Evolutionary conservation across 768 basidiomycete genomes (phyloP), one percentile per base, ranked within the genome.

Genomic region (Sarcodon aspratus): DNA sequence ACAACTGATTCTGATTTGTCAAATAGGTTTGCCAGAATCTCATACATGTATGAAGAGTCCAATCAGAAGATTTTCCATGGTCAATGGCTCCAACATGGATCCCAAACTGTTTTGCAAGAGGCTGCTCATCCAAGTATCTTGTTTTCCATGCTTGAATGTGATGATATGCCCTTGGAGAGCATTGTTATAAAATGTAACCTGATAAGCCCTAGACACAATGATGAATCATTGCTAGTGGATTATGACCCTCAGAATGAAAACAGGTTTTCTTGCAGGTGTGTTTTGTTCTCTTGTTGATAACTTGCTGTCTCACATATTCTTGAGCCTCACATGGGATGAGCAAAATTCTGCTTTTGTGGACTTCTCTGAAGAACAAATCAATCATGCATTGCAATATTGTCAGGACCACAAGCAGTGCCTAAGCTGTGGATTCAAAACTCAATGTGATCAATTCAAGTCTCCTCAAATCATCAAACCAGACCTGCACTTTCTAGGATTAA

Each of bases 21-120:
- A 3, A 31, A 10, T 32, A 88, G 85, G 85, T 88, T 88, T 56
- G 76, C 76, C 45, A 71, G 68, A n/a, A 81, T 87, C 37, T 69
- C 68, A 3, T 83, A 80, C 54, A 74, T 88, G 49, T 82, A 73
- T 51, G 74, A 80, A 47, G 60, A 66, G 18, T 48, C 58, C 7
- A 62, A 54, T 9, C 54, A 54, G 47, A 80, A 78, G 57, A 72
- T 68, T 64, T 79, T 83, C 48, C 85, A 88, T 60, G 82, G 73
- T 1, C 80, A 82, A 49, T 88, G 85, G 85, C 70, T 78, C 49
- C 64, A 68, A 7, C 85, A 85, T 64, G 79, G 79, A 9, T 76
- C 71, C 15, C 78, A 80, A 54, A 85, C 82, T 0, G 54, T 82
- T 9, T 65, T 86, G 1, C 79, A 85, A 54, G 79, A 88, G 54